phyloP scores from a whole-genome alignment of 148 eudicot species.

The Rhododendron simsii region DNA sequence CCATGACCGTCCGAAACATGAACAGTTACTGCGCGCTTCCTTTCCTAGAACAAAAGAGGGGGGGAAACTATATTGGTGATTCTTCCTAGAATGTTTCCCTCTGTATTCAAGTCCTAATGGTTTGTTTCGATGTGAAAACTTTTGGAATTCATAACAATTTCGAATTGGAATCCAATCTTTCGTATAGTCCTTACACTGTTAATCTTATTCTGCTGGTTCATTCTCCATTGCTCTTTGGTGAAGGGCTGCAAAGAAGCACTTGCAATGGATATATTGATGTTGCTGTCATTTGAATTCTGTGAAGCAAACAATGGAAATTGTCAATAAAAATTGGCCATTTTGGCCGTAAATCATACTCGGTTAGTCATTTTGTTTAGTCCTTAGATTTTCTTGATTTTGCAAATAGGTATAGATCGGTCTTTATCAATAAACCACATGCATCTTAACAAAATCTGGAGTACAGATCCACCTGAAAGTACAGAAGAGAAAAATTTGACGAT shows the following conservation, averaged over 20 bases:
- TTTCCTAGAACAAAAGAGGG: constrained; percentile 33
- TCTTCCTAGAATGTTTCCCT: background rate
- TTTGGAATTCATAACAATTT: background rate
- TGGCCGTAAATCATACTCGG: background rate
- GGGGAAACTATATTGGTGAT: background rate
- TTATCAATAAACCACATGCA: background rate
- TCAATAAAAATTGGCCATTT: background rate
- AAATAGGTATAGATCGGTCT: background rate
- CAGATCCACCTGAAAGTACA: constrained; percentile 55
- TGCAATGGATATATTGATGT: constrained; percentile 41
- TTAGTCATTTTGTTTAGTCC: background rate
- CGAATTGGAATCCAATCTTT: no score
- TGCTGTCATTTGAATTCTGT: constrained; percentile 41
- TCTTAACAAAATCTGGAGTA: background rate
- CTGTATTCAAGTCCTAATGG: background rate
- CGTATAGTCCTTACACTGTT: constrained; percentile 33
- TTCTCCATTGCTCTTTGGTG: constrained; percentile 66
- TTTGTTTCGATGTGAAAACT: background rate
- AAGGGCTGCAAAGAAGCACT: constrained; percentile 83
- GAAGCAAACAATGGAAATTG: background rate
- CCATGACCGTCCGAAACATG: constrained; percentile 67
- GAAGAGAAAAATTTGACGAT: constrained; percentile 35
- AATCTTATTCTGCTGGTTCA: constrained; percentile 54
- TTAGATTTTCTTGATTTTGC: background rate
- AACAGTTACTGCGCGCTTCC: constrained; percentile 70